These are phyloP conservation scores for Talaromyces sp. DNA, from an alignment of 2,329 filamentous ascomycete species.

Conservation along the genomic window DNA sequence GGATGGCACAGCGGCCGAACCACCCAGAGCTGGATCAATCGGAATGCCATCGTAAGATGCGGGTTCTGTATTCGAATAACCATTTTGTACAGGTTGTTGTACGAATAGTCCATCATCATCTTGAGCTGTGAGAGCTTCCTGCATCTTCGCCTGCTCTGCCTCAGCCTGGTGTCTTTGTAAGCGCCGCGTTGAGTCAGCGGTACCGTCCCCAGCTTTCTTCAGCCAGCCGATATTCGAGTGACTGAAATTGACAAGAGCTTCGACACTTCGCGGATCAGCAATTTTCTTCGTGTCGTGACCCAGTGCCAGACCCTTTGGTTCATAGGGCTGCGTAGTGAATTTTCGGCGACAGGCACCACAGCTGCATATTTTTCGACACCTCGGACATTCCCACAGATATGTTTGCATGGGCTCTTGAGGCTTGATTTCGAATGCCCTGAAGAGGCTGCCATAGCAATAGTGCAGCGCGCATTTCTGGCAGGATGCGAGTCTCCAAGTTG, in stretches of 20 bases:
- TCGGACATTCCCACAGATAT: conserved; percentile 81
- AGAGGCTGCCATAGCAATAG: conserved; percentile 92
- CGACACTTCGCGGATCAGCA: conserved; percentile 84
- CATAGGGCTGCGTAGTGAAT: conserved; percentile 67
- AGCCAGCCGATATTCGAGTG: conserved; percentile 85
- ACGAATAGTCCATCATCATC: conserved; percentile 39
- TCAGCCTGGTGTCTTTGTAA: conserved; percentile 49
- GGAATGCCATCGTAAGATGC: conserved; percentile 29
- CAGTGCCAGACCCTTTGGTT: conserved; percentile 78
- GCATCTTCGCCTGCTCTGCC: conserved; percentile 48
- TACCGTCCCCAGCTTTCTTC: conserved; percentile 51
- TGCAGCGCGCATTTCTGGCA: conserved; percentile 70
- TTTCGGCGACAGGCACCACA: conserved; percentile 71
- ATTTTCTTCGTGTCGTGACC: conserved; percentile 88
- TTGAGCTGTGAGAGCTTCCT: conserved; percentile 42
- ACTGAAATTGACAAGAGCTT: conserved; percentile 84
- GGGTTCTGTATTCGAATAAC: conserved; percentile 10
- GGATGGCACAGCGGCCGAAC: not conserved
- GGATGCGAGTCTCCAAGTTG: conserved; percentile 75
- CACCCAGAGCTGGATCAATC: conserved; percentile 40
- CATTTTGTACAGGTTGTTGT: conserved; percentile 10
- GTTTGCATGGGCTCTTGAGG: conserved; percentile 77
- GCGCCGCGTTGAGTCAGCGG: conserved; percentile 41
- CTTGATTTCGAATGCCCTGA: conserved; percentile 84
- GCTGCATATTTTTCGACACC: conserved; percentile 79